Percentiles rank a stretch among this genome's conserved stretches.
phyloP scores from a whole-genome alignment of 73 alveolate genomes.

The Stentor roeselii region DNA sequence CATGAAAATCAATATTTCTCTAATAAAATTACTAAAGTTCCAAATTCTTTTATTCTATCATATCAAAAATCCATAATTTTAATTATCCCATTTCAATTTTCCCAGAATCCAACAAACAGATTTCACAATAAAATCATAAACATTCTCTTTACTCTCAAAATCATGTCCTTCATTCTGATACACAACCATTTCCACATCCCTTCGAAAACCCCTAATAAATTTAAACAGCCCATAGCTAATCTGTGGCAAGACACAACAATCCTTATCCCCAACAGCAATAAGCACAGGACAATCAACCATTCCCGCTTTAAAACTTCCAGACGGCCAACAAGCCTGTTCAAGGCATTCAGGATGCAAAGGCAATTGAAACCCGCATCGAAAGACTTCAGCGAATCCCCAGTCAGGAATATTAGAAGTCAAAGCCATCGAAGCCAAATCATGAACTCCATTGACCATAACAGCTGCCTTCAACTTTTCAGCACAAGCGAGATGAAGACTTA shows the following conservation, averaged over 20 bases:
- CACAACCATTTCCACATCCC: conserved; percentile 31
- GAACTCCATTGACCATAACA: background rate
- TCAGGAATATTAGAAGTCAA: background rate
- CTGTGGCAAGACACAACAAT: conserved; percentile 42
- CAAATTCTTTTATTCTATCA: too few species aligned
- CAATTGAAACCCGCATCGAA: background rate
- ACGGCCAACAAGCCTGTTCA: conserved; percentile 19
- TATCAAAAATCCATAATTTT: background rate
- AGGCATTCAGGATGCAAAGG: background rate
- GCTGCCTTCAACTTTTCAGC: background rate
- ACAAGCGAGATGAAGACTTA: conserved; percentile 24
- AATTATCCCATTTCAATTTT: background rate
- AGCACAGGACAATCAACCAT: conserved; percentile 38
- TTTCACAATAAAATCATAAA: conserved; percentile 31
- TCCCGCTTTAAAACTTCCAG: conserved; percentile 33
- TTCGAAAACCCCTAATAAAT: conserved; percentile 33
- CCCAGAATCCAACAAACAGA: conserved; percentile 33
- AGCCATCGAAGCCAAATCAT: background rate
- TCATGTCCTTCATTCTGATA: conserved; percentile 56
- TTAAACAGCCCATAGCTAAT: conserved; percentile 31
- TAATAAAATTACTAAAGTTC: too few species aligned
- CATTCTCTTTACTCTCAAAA: conserved; percentile 27
- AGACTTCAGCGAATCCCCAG: background rate
- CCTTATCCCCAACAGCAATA: conserved; percentile 36
- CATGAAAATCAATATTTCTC: too few species aligned